Percentiles rank a stretch among this genome's conserved stretches.
phyloP scores from a whole-genome alignment of 2,329 filamentous ascomycete genomes.

The Epichloe brachyelytri region DNA sequence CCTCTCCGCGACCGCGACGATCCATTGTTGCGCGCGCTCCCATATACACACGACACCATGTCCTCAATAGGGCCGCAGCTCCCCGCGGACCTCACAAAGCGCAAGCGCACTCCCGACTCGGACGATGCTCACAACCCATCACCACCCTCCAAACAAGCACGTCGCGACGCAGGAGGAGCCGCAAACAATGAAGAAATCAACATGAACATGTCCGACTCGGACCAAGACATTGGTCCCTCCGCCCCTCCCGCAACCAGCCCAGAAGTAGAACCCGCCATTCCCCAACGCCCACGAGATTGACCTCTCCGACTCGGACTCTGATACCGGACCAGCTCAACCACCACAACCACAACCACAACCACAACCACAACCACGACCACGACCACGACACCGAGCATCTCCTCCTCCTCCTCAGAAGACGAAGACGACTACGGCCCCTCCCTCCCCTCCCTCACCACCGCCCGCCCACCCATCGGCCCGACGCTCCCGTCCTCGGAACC shows the following conservation, averaged over 20 bases:
- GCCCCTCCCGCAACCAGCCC: constrained; percentile 13
- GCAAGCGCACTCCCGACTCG: constrained; percentile 39
- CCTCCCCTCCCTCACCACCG: constrained; percentile 30
- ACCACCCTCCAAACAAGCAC: constrained; percentile 3
- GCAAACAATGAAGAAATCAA: constrained; percentile 24
- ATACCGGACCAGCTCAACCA: neutral
- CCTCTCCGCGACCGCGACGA: neutral
- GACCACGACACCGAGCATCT: constrained; percentile 26
- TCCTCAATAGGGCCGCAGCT: constrained; percentile 57
- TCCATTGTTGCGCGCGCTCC: neutral
- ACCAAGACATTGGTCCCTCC: constrained; percentile 22
- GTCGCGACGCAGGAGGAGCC: neutral
- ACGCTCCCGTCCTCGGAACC: constrained; percentile 21
- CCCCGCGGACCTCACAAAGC: constrained; percentile 53
- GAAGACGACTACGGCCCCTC: constrained; percentile 45
- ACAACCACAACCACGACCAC: constrained; percentile 15
- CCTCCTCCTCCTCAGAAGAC: constrained; percentile 27
- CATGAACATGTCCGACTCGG: constrained; percentile 22
- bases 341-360: constrained; percentile 15
- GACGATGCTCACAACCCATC: constrained; percentile 23
- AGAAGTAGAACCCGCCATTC: neutral
- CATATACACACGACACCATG: constrained; percentile 29
- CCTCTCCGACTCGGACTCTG: constrained; percentile 9
- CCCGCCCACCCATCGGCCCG: constrained; percentile 32
- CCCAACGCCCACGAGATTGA: neutral